A percentile compares a stretch with the other conserved stretches of the same genome.
These are phyloP conservation scores for Cynara cardunculus DNA, from an alignment of 129 eudicot species.

Conservation along the genomic window DNA sequence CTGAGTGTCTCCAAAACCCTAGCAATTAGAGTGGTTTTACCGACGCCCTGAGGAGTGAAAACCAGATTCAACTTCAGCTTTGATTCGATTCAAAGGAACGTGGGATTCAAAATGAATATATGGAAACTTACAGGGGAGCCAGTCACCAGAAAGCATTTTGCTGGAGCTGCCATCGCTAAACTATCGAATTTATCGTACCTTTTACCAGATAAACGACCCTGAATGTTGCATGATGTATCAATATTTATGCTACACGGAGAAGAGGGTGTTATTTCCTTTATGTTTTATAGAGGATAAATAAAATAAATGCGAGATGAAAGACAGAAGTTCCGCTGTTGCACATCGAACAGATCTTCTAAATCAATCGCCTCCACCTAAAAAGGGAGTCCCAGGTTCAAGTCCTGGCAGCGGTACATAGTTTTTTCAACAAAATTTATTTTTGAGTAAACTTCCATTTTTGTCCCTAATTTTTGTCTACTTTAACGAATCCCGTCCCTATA, in stretches of 20 bases:
- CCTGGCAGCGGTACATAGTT: constrained; percentile 24
- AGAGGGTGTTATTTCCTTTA: too few relatives aligned
- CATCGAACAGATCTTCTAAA: neutral
- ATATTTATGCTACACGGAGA: too few relatives aligned
- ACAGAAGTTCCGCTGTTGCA: neutral
- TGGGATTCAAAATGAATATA: neutral
- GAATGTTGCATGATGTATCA: too few relatives aligned
- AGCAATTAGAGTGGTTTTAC: constrained; percentile 73
- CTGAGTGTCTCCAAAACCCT: constrained; percentile 60
- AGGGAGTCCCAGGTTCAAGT: too few relatives aligned
- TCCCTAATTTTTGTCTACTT: too few relatives aligned
- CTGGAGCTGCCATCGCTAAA: constrained; percentile 39
- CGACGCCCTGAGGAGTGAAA: constrained; percentile 63
- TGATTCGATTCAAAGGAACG: neutral
- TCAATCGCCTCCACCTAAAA: neutral
- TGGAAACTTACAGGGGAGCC: constrained; percentile 58
- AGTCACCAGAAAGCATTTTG: constrained; percentile 61
- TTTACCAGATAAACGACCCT: too few relatives aligned
- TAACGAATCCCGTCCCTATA: too few relatives aligned
- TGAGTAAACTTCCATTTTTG: too few relatives aligned
- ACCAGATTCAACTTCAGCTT: neutral
- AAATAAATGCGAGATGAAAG: too few relatives aligned
- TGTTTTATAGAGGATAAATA: too few relatives aligned
- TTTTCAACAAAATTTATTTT: too few relatives aligned
- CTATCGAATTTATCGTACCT: too few relatives aligned